These are phyloP conservation scores for Solanum acaule DNA, from an alignment of 257 asterid genomes.

Conservation along the genomic window DNA sequence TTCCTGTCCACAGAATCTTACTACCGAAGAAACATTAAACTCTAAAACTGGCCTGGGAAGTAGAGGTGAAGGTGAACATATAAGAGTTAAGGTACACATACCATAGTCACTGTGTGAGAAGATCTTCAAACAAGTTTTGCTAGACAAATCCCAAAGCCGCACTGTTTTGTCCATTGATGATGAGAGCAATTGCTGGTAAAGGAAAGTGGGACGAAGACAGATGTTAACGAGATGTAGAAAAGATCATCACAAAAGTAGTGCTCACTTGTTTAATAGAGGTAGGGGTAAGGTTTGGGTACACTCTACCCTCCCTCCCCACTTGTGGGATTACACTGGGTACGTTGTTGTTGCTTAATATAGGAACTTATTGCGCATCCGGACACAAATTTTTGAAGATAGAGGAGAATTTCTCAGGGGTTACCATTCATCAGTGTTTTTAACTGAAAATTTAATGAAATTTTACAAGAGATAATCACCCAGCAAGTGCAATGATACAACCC, in stretches of 20 bases:
- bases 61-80: background rate
- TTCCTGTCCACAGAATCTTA: background rate
- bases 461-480: background rate
- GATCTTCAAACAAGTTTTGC: conserved; percentile 76
- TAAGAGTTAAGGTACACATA: conserved; percentile 19
- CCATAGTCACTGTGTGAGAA: conserved; percentile 96
- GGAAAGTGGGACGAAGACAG: background rate
- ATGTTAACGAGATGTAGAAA: background rate
- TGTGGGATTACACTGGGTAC: background rate
- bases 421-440: background rate
- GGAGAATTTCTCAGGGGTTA: background rate
- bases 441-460: background rate
- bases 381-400: background rate
- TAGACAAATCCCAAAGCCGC: conserved; percentile 86
- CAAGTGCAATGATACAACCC: background rate
- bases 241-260: background rate
- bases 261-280: background rate
- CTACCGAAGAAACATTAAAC: background rate
- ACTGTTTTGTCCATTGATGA: conserved; percentile 98
- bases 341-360: background rate
- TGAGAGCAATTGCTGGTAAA: conserved; percentile 61
- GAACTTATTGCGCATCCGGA: background rate
- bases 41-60: background rate
- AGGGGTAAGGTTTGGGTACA: background rate
- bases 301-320: background rate